phyloP scores from a whole-genome alignment of 2,329 filamentous ascomycete genomes.

The Purpureocillium takamizusanense region DNA sequence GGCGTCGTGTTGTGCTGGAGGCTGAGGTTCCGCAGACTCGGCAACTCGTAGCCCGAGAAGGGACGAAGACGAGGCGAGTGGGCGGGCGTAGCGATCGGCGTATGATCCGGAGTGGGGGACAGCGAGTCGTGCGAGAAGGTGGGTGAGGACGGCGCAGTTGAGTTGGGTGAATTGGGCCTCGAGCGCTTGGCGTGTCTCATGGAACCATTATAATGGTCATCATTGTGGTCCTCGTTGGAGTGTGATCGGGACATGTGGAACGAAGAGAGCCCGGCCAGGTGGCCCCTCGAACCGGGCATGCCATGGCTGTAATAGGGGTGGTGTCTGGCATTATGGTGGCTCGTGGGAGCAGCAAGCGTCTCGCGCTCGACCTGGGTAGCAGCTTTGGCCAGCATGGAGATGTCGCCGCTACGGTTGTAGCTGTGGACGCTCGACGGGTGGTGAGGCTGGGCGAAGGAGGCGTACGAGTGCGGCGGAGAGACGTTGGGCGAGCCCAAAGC shows the following conservation, averaged over 20 bases:
- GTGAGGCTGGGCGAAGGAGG: slow-evolving; percentile 51
- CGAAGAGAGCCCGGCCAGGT: slow-evolving; percentile 68
- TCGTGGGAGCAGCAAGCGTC: slow-evolving; percentile 30
- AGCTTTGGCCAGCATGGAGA: slow-evolving; percentile 51
- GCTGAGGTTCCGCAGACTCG: slow-evolving; percentile 64
- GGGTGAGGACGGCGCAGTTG: slow-evolving; percentile 88
- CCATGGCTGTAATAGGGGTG: slow-evolving; percentile 45
- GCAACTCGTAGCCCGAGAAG: slow-evolving; percentile 69
- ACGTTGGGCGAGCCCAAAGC: slow-evolving; percentile 89
- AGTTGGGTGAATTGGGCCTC: slow-evolving; percentile 86
- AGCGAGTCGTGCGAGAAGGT: slow-evolving; percentile 94
- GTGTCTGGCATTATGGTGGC: slow-evolving; percentile 37
- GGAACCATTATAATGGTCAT: slow-evolving; percentile 64
- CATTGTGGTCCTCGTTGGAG: slow-evolving; percentile 66
- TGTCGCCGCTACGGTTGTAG: slow-evolving; percentile 42
- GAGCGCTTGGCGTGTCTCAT: slow-evolving; percentile 77
- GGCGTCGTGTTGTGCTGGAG: slow-evolving; percentile 44
- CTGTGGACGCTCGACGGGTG: slow-evolving; percentile 38
- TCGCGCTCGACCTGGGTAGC: slow-evolving; percentile 56
- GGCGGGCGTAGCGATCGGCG: slow-evolving; percentile 92
- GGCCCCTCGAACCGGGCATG: slow-evolving; percentile 43
- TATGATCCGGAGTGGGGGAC: slow-evolving; percentile 93
- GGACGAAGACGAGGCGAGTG: slow-evolving; percentile 88
- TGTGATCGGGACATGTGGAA: slow-evolving; percentile 92
- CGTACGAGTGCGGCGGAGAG: slow-evolving; percentile 87